phyloP scores from a whole-genome alignment of 495 filamentous ascomycete species.

The Jackrogersella multiformis region DNA sequence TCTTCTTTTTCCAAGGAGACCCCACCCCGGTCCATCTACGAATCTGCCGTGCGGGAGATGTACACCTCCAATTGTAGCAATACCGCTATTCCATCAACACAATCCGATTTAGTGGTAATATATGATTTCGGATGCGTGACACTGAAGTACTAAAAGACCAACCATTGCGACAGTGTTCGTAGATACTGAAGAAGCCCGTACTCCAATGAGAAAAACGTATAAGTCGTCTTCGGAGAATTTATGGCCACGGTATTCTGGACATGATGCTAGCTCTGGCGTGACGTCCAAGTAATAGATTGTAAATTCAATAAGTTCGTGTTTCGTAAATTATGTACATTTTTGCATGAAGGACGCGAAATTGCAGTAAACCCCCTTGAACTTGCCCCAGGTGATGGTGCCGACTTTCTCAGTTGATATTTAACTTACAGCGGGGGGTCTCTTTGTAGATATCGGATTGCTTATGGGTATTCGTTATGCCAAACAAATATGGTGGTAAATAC shows the following conservation, averaged over 20 bases:
- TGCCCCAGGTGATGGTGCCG: neutral
- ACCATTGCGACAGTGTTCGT: neutral
- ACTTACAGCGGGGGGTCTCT: neutral
- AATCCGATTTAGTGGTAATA: neutral
- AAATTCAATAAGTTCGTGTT: neutral
- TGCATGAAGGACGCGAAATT: neutral
- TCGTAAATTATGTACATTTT: neutral
- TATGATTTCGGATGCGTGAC: neutral
- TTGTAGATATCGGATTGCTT: neutral
- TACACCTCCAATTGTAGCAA: neutral
- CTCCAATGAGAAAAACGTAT: neutral
- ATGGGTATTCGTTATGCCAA: neutral
- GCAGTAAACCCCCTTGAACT: neutral
- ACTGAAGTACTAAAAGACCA: neutral
- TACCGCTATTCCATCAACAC: neutral
- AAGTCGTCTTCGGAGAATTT: neutral
- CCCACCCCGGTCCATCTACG: neutral
- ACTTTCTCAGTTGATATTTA: neutral
- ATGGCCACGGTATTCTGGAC: neutral
- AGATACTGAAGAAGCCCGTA: neutral
- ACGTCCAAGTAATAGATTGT: neutral
- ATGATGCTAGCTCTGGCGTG: neutral
- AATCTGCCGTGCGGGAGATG: neutral
- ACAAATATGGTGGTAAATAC: neutral
- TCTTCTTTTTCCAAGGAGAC: neutral